A percentile compares a stretch with the other conserved stretches of the same genome.
phyloP scores from a whole-genome alignment of 2,329 filamentous ascomycete genomes.

The Neonectria punicea region DNA sequence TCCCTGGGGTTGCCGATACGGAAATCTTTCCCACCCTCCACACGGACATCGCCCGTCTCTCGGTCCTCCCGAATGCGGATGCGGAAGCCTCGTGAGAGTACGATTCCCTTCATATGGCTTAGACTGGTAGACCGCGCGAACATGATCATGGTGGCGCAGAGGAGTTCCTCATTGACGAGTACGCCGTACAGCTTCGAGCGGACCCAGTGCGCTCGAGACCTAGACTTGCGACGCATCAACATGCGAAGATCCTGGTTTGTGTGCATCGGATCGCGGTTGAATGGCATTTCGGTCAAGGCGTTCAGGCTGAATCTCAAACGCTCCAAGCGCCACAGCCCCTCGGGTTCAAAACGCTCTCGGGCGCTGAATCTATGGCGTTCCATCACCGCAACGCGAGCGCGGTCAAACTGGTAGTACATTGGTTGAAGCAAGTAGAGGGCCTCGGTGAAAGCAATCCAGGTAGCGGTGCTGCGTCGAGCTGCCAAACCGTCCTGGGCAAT shows the following conservation, averaged over 20 bases:
- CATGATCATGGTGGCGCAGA: constrained; percentile 55
- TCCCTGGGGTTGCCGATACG: constrained; percentile 61
- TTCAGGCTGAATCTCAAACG: constrained; percentile 45
- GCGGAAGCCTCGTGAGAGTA: constrained; percentile 47
- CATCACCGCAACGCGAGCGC: constrained; percentile 51
- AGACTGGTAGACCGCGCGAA: constrained; percentile 53
- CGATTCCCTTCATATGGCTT: constrained; percentile 46
- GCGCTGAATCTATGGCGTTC: constrained; percentile 52
- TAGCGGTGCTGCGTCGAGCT: constrained; percentile 45
- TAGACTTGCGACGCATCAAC: constrained; percentile 39
- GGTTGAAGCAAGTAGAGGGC: constrained; percentile 59
- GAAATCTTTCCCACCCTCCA: constrained; percentile 51
- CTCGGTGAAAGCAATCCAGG: constrained; percentile 59
- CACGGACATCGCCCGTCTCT: constrained; percentile 31
- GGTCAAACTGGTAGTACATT: constrained; percentile 59
- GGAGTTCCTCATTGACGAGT: constrained; percentile 50
- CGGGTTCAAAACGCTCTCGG: constrained; percentile 20
- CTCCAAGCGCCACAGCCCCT: constrained; percentile 43
- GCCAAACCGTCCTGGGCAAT: constrained; percentile 43
- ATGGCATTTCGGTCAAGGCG: constrained; percentile 42
- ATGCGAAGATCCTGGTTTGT: constrained; percentile 42
- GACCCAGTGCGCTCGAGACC: constrained; percentile 45
- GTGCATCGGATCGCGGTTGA: constrained; percentile 42
- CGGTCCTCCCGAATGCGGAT: constrained; percentile 39
- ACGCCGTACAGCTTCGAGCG: constrained; percentile 40